A percentile compares a stretch with the other conserved stretches of the same genome.
Conservation (phyloP, 2,329 filamentous ascomycete genomes). For the Penicillium sp. region DNA sequence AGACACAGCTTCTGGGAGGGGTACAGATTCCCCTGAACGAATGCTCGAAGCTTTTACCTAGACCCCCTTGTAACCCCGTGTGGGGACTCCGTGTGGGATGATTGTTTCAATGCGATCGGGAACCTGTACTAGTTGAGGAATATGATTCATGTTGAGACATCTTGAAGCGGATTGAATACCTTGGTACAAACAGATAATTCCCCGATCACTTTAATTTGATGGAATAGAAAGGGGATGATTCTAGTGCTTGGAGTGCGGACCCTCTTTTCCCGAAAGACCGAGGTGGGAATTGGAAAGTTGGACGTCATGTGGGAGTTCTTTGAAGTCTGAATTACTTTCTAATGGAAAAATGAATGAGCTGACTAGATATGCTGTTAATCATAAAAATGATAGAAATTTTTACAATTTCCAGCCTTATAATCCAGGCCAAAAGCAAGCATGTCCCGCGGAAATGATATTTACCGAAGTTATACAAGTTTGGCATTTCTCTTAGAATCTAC, state of each 20-base stretch:
- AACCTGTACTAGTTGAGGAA: background rate
- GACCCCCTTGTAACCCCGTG: slow-evolving; percentile 10
- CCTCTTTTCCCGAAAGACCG: background rate
- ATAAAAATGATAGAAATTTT: no score
- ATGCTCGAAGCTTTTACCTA: slow-evolving; percentile 7
- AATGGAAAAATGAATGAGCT: background rate
- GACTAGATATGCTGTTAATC: background rate
- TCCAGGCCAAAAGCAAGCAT: background rate
- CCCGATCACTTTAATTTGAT: background rate
- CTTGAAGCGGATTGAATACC: background rate
- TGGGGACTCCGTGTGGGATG: slow-evolving; percentile 10
- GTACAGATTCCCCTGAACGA: background rate
- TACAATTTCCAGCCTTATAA: no score
- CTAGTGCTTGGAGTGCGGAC: background rate
- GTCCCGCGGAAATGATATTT: background rate
- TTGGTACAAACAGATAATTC: background rate
- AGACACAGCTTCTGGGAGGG: background rate
- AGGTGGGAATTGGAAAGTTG: background rate
- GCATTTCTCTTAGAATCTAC: background rate
- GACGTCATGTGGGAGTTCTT: background rate
- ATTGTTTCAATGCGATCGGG: slow-evolving; percentile 7
- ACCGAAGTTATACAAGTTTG: no score
- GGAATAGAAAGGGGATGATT: background rate
- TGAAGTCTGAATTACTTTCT: background rate
- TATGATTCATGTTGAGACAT: background rate